Evolutionary conservation across 1,284 basidiomycete genomes (phyloP), one percentile per base, ranked within the genome.

Genomic region (Sporisorium exsertum): DNA sequence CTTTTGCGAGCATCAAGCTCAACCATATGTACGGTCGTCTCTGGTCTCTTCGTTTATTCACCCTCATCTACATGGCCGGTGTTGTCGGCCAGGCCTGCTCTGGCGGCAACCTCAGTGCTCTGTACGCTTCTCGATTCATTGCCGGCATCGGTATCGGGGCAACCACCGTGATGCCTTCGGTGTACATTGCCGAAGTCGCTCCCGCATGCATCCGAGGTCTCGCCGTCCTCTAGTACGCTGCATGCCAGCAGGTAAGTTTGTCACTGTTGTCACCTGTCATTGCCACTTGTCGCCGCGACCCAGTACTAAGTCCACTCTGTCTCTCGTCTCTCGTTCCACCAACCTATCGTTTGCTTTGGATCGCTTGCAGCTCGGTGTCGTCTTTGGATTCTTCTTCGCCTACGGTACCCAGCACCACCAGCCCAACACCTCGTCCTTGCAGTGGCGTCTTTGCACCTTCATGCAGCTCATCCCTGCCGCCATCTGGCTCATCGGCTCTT

Each of bases 401-500:
- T 57, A 57, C n/a, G 55, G n/a, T n/a, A 47, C 55, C 6, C 43
- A 57, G 29, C 42, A 46, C 40, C 43, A 46, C 32, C 55, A 57
- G 42, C 32, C 43, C 29, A 35, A 46, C 24, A 42, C 26, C 22
- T 54, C 52, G 10, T 37, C 35, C 9, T 24, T 37, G 55, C 55
- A 57, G 22, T 58, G 57, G 57, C 57, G 46, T 18, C 45, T 58
- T 10, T 49, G 45, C 46, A 49, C 45, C 16, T 35, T 26, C 26
- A 24, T 58, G n/a, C 57, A 58, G 16, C 57, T 58, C 13, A 50
- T 51, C 15, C 57, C 57, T 16, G 57, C 45, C 9, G 16, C n/a
- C 45, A 56, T 89, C 76, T 76, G 86, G 40, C 58, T 77, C 32
- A 45, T 88, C 72, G 86, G 88, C 80, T 86, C 72, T 60, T 79